A percentile compares a stretch with the other conserved stretches of the same genome.
phyloP scores from a whole-genome alignment of 176 grass and related monocot species.

The Ensete ventricosum region DNA sequence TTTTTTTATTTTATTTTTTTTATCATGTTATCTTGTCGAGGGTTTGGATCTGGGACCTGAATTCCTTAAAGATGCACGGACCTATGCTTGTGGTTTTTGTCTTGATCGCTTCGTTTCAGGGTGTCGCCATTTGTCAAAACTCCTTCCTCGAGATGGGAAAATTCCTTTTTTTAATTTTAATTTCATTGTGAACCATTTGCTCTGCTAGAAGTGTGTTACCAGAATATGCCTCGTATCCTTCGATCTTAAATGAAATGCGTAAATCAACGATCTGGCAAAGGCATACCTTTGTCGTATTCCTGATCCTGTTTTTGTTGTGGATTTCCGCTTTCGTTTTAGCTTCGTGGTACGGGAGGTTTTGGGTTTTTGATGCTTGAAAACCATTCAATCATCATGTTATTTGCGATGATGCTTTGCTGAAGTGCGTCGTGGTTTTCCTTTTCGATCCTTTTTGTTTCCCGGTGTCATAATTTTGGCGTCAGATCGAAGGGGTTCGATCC shows the following conservation, averaged over 20 bases:
- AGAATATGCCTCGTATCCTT: background rate
- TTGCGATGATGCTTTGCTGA: too few species aligned
- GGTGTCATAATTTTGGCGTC: too few species aligned
- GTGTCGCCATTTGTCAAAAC: background rate
- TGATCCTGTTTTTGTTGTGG: too few species aligned
- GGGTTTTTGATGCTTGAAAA: background rate
- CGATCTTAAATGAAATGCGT: background rate
- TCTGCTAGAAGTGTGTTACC: background rate
- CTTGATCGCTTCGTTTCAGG: background rate
- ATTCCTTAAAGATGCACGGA: background rate
- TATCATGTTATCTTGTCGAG: background rate
- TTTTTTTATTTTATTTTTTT: background rate
- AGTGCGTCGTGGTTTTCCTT: too few species aligned
- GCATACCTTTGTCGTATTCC: too few species aligned
- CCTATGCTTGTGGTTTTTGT: constrained; percentile 4
- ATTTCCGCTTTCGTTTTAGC: background rate
- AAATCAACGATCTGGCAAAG: background rate
- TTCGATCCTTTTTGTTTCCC: too few species aligned
- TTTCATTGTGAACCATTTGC: background rate
- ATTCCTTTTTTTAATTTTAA: background rate
- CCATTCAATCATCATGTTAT: too few species aligned
- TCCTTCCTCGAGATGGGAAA: constrained; percentile 1
- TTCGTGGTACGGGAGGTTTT: background rate
- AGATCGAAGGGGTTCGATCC: too few species aligned
- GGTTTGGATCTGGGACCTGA: constrained; percentile 7